Evolutionary conservation across 2,329 filamentous ascomycete genomes (phyloP).

Genomic region (Stenocarpella maydis): DNA sequence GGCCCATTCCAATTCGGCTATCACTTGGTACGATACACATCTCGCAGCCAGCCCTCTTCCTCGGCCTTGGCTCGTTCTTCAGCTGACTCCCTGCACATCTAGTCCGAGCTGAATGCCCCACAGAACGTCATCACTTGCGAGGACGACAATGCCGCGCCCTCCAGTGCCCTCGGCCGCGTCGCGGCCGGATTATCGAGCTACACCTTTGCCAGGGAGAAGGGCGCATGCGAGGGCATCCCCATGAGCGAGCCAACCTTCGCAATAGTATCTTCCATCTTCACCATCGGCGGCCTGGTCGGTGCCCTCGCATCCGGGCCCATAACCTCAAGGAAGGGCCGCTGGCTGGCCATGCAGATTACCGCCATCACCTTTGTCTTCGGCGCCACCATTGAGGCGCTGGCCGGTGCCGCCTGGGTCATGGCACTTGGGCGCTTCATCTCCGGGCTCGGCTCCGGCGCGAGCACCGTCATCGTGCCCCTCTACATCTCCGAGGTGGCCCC

Average conservation of each 20-base stretch:
- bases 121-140: conserved; percentile 92
- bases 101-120: conserved; percentile 95
- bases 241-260: conserved; percentile 87
- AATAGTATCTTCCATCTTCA: conserved; percentile 89
- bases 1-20: conserved; percentile 95
- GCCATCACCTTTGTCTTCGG: conserved; percentile 80
- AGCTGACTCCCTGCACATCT: conserved; percentile 39
- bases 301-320: conserved; percentile 82
- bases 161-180: conserved; percentile 52
- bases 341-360: conserved; percentile 79
- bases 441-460: conserved; percentile 85
- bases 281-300: conserved; percentile 84
- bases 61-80: not conserved
- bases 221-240: conserved; percentile 76
- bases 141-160: conserved; percentile 49
- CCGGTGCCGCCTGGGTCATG: conserved; percentile 72
- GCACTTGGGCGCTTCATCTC: conserved; percentile 79
- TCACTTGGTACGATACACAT: conserved; percentile 71
- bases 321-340: conserved; percentile 79
- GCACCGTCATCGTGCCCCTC: conserved; percentile 91
- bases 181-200: conserved; percentile 41
- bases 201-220: conserved; percentile 38
- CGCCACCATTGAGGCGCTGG: conserved; percentile 77
- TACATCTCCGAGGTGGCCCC: conserved; percentile 95
- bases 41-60: conserved; percentile 87